Conservation (phyloP, 441 rosid genomes). For the Erodium moschatum region DNA sequence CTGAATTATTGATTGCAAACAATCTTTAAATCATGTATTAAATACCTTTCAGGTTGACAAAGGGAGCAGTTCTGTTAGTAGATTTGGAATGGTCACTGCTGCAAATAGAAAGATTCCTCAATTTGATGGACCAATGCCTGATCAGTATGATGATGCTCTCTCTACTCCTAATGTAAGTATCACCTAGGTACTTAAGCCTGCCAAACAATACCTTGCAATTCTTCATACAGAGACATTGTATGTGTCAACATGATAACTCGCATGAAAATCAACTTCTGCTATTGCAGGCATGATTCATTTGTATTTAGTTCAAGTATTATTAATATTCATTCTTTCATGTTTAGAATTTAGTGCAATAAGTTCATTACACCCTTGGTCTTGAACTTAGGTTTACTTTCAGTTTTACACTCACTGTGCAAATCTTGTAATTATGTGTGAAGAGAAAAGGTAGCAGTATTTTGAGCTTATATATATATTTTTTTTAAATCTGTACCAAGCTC, state of each 20-base stretch:
- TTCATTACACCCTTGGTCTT: background rate
- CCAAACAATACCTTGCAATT: background rate
- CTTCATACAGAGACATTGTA: background rate
- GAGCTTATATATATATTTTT: background rate
- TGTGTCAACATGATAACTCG: background rate
- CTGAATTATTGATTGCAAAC: background rate
- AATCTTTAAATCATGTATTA: background rate
- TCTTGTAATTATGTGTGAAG: background rate
- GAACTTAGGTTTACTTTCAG: background rate
- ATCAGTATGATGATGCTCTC: constrained; percentile 75
- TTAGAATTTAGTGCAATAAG: background rate
- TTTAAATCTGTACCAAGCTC: background rate
- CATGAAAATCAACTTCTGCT: background rate
- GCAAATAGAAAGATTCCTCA: constrained; percentile 55
- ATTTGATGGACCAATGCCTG: constrained; percentile 86
- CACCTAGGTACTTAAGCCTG: background rate
- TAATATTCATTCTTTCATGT: background rate
- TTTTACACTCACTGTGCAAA: no score
- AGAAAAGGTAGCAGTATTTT: background rate
- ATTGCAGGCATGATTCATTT: background rate
- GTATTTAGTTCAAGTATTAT: background rate
- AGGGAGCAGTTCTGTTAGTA: constrained; percentile 22
- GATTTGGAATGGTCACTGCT: constrained; percentile 16
- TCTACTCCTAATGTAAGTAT: constrained; percentile 86
- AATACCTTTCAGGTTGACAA: constrained; percentile 31